Conservation (phyloP, 2,329 filamentous ascomycete genomes). For the Clonostachys byssicola region DNA sequence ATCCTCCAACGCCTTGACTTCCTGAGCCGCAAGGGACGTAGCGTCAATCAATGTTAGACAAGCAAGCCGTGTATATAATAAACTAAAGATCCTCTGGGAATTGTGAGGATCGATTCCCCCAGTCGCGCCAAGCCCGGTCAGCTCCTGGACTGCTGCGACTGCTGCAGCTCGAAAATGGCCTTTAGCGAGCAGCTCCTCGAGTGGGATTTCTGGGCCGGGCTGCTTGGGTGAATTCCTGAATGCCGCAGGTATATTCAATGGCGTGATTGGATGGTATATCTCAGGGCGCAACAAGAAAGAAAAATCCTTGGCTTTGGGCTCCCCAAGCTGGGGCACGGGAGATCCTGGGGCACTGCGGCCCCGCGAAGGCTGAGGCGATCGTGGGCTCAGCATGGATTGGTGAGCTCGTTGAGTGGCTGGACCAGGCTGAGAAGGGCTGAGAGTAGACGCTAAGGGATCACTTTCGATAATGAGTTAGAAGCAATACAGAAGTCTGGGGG, state of each 20-base stretch:
- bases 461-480: background rate
- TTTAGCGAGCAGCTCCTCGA: slow-evolving; percentile 62
- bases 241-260: slow-evolving; percentile 52
- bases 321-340: slow-evolving; percentile 20
- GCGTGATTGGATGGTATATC: slow-evolving; percentile 77
- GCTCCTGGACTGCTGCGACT: slow-evolving; percentile 57
- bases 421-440: slow-evolving; percentile 16
- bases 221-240: slow-evolving; percentile 68
- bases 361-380: slow-evolving; percentile 2
- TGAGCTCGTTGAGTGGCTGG: slow-evolving; percentile 1
- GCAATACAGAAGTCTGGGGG: slow-evolving; percentile 1
- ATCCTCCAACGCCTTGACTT: slow-evolving; percentile 61
- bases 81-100: slow-evolving; percentile 62
- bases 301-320: slow-evolving; percentile 58
- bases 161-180: slow-evolving; percentile 83
- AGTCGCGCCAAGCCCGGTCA: slow-evolving; percentile 45
- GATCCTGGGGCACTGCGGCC: slow-evolving; percentile 7
- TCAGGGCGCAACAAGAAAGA: slow-evolving; percentile 74
- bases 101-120: slow-evolving; percentile 48
- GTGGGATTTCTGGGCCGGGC: slow-evolving; percentile 57
- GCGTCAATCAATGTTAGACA: slow-evolving; percentile 78
- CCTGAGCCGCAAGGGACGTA: slow-evolving; percentile 63
- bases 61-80: slow-evolving; percentile 77
- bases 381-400: slow-evolving; percentile 6
- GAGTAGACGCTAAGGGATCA: slow-evolving; percentile 16